Evolutionary conservation across 345 rosid genomes (phyloP).

Genomic region (Rhodomyrtus tomentosa): DNA sequence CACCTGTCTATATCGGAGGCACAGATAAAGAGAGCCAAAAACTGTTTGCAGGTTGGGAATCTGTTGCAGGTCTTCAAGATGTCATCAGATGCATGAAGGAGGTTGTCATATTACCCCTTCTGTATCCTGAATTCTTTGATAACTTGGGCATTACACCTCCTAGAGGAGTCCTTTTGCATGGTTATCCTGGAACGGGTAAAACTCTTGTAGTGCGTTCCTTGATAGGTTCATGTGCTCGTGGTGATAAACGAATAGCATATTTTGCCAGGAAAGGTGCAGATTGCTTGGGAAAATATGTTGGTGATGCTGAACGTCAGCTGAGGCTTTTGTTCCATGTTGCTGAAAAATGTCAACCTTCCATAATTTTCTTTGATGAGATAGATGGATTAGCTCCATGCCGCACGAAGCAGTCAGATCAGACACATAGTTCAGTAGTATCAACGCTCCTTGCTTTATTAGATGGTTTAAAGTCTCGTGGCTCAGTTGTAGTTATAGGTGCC

Average conservation of each 20-base stretch:
- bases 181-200: constrained; percentile 98
- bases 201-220: constrained; percentile 91
- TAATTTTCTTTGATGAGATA: constrained; percentile 96
- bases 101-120: constrained; percentile 85
- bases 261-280: constrained; percentile 99
- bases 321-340: constrained; percentile 99
- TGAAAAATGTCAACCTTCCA: constrained; percentile 91
- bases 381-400: constrained; percentile 94
- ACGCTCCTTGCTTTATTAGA: constrained; percentile 92
- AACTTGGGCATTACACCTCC: constrained; percentile 93
- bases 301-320: constrained; percentile 98
- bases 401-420: constrained; percentile 94
- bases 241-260: constrained; percentile 85
- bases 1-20: constrained; percentile 95
- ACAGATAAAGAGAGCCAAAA: constrained; percentile 40
- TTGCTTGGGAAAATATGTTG: constrained; percentile 97
- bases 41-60: constrained; percentile 83
- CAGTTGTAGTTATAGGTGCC: constrained; percentile 98
- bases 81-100: constrained; percentile 94
- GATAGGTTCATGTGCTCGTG: constrained; percentile 93
- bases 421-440: constrained; percentile 97
- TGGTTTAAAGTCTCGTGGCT: constrained; percentile 94
- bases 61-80: constrained; percentile 96
- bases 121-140: constrained; percentile 90
- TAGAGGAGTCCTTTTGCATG: constrained; percentile 94